Evolutionary conservation across 2,329 filamentous ascomycete genomes (phyloP).

Genomic region (Beauveria medogensis): DNA sequence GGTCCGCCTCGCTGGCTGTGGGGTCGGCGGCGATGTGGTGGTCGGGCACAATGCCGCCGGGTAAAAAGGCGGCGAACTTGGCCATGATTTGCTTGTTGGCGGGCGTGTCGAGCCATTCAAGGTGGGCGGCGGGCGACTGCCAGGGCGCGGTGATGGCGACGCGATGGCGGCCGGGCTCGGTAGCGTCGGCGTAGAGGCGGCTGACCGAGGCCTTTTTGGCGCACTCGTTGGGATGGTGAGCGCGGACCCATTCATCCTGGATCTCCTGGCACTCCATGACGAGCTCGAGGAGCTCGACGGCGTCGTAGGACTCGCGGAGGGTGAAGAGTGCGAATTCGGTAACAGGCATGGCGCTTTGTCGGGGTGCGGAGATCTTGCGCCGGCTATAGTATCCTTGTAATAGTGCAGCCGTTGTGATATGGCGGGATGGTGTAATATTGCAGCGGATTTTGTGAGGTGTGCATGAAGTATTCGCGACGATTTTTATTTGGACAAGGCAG

Average conservation of each 20-base stretch:
- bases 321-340: constrained; percentile 33
- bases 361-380: neutral
- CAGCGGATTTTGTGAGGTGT: neutral
- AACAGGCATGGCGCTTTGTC: constrained; percentile 25
- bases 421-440: neutral
- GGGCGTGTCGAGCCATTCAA: constrained; percentile 33
- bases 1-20: constrained; percentile 8
- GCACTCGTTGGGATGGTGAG: constrained; percentile 28
- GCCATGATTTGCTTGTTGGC: constrained; percentile 31
- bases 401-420: neutral
- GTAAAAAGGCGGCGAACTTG: constrained; percentile 25
- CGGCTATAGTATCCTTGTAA: neutral
- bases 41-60: constrained; percentile 6
- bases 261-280: constrained; percentile 24
- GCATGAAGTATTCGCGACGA: neutral
- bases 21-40: constrained; percentile 27
- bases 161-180: constrained; percentile 23
- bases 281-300: constrained; percentile 25
- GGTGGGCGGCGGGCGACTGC: constrained; percentile 33
- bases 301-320: constrained; percentile 21
- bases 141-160: constrained; percentile 39
- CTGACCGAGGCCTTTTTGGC: constrained; percentile 26
- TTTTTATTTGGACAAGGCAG: neutral
- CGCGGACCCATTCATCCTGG: constrained; percentile 33
- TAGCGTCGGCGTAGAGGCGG: constrained; percentile 26